A percentile compares a stretch with the other conserved stretches of the same genome.
Evolutionary conservation across 1,139 yeast species (phyloP).

Genomic region (Yarrowia galli): DNA sequence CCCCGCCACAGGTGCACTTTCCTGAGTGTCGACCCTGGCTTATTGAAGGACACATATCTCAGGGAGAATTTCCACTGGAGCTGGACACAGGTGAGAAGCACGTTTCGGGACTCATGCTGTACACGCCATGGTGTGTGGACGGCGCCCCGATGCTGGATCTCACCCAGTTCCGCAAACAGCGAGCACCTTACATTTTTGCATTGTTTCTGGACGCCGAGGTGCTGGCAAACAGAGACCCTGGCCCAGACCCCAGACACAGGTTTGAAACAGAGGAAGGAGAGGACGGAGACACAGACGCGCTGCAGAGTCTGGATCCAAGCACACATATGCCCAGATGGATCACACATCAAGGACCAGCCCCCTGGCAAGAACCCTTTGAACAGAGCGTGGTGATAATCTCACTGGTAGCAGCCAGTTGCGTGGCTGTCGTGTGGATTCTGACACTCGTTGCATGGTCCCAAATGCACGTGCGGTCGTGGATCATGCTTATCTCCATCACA

Average conservation of each 20-base stretch:
- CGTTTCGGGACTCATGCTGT: conserved; percentile 16
- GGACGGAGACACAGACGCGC: conserved; percentile 16
- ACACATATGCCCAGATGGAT: conserved; percentile 15
- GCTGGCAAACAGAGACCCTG: not conserved
- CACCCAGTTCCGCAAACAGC: conserved; percentile 28
- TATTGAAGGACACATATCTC: conserved; percentile 14
- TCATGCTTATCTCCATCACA: conserved; percentile 16
- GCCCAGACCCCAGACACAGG: not conserved
- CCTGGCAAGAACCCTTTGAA: conserved; percentile 35
- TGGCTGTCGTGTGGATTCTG: conserved; percentile 32
- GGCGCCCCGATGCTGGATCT: conserved; percentile 23
- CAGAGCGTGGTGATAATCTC: conserved; percentile 14
- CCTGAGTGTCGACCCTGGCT: conserved; percentile 27
- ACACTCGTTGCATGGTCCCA: conserved; percentile 14
- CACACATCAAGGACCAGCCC: conserved; percentile 7
- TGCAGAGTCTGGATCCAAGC: not conserved
- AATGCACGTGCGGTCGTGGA: conserved; percentile 19
- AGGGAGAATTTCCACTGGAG: conserved; percentile 4
- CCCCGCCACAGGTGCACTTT: conserved; percentile 22
- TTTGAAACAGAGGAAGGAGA: conserved; percentile 16
- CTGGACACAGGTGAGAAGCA: not conserved
- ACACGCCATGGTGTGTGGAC: conserved; percentile 8
- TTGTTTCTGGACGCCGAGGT: conserved; percentile 12
- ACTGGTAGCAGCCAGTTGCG: conserved; percentile 14
- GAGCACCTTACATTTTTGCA: conserved; percentile 19